Evolutionary conservation across 176 grass and related monocot genomes (phyloP).

Genomic region (Zoysia japonica): DNA sequence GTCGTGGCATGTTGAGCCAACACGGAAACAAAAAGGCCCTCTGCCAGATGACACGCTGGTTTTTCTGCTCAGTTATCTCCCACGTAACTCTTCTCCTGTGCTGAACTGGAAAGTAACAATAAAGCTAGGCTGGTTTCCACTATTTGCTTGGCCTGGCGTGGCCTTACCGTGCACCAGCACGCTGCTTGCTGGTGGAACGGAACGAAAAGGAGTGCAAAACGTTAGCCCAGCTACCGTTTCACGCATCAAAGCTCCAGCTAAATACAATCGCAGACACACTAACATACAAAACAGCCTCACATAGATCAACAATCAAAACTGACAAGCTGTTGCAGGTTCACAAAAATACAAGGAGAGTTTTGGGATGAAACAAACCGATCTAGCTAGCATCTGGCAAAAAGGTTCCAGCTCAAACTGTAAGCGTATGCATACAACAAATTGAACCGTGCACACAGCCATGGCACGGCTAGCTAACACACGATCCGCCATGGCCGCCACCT

Average conservation of each 20-base stretch:
- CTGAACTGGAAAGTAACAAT: background rate
- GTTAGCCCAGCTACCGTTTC: background rate
- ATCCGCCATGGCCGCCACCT: background rate
- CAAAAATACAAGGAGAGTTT: background rate
- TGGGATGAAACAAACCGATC: background rate
- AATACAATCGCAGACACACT: background rate
- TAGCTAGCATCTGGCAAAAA: background rate
- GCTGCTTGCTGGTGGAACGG: no score
- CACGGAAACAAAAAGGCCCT: background rate
- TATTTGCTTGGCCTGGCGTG: background rate
- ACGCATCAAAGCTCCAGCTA: background rate
- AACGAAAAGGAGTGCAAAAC: background rate
- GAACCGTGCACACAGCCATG: background rate
- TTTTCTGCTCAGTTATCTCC: background rate
- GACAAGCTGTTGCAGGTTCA: background rate
- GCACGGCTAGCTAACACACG: background rate
- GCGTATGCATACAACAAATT: background rate
- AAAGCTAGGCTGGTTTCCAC: background rate
- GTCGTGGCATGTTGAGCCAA: background rate
- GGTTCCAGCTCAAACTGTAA: background rate
- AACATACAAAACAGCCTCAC: background rate
- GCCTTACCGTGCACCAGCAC: background rate
- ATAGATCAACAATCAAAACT: background rate
- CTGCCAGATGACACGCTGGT: background rate
- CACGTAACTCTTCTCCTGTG: background rate